phyloP scores from a whole-genome alignment of 2,329 filamentous ascomycete genomes.

The Aspergillus japonicus region DNA sequence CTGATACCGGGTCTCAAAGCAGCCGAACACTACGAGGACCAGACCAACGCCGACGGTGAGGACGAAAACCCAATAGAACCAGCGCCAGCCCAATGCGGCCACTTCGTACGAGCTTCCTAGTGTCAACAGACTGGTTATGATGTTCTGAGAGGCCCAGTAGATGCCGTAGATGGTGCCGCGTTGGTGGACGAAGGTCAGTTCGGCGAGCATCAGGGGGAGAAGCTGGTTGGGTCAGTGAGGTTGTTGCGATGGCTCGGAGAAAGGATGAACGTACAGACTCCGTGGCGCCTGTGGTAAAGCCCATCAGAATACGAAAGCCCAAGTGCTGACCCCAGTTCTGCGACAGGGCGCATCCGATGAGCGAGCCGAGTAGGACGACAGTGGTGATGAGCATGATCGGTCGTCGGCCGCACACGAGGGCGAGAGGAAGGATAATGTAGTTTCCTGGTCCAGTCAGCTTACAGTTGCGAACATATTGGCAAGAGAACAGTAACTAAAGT shows the following conservation, averaged over 20 bases:
- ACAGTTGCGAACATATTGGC: neutral
- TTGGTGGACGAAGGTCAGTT: conserved; percentile 44
- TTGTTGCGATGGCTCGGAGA: neutral
- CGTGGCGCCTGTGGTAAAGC: conserved; percentile 40
- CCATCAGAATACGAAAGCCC: conserved; percentile 37
- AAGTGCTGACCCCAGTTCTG: conserved; percentile 39
- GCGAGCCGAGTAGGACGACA: conserved; percentile 32
- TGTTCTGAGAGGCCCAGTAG: conserved; percentile 43
- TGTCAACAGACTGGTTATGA: conserved; percentile 32
- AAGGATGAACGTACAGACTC: conserved; percentile 28
- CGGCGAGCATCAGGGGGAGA: conserved; percentile 41
- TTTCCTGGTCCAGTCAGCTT: conserved; percentile 19
- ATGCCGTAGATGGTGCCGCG: conserved; percentile 37
- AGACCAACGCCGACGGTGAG: conserved; percentile 37
- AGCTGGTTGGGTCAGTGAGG: conserved; percentile 18
- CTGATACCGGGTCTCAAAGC: conserved; percentile 44
- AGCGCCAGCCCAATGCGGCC: conserved; percentile 40
- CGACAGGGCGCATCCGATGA: conserved; percentile 36
- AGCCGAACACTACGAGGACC: conserved; percentile 39
- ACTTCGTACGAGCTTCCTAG: conserved; percentile 39
- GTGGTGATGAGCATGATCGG: conserved; percentile 36
- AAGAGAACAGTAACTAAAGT: no score
- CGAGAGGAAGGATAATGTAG: conserved; percentile 42
- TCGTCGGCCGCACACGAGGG: conserved; percentile 40
- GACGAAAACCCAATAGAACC: conserved; percentile 45